Evolutionary conservation across 495 filamentous ascomycete species (phyloP).

Genomic region (Cercophora sp.): DNA sequence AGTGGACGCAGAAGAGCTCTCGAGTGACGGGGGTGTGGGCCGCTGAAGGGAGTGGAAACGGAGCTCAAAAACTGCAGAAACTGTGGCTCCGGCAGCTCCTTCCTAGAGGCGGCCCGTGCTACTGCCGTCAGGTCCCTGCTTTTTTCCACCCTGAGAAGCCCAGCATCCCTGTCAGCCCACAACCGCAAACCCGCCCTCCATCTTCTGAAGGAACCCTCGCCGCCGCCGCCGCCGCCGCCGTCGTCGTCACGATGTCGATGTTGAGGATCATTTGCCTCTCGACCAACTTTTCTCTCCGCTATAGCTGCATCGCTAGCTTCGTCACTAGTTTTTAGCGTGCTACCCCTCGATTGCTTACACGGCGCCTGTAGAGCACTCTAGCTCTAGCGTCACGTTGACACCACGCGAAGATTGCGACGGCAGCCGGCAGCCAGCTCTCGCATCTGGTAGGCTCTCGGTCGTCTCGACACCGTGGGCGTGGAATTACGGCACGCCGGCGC

Average conservation of each 20-base stretch:
- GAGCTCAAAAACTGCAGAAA: not conserved
- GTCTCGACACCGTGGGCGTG: not conserved
- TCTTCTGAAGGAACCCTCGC: no score
- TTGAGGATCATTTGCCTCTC: slow-evolving; percentile 7
- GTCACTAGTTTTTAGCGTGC: not conserved
- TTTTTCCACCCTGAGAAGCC: no score
- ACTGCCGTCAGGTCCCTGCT: not conserved
- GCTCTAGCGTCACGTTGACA: no score
- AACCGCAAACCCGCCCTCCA: no score
- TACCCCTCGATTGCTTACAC: not conserved
- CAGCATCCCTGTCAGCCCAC: no score
- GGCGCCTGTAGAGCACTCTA: not conserved
- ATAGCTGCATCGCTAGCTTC: no score
- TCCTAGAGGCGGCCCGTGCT: not conserved
- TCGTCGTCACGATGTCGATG: slow-evolving; percentile 8
- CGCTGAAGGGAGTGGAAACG: not conserved
- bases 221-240: not conserved
- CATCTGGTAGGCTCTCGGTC: slow-evolving; percentile 4
- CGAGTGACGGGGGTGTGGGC: not conserved
- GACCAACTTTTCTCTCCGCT: not conserved
- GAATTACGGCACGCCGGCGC: not conserved
- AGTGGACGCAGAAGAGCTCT: not conserved
- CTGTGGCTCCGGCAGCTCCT: not conserved
- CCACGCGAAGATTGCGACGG: slow-evolving; percentile 1
- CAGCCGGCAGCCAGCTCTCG: not conserved